These are phyloP conservation scores for Ensete ventricosum DNA, from an alignment of 176 grass and related monocot genomes.

Conservation along the genomic window DNA sequence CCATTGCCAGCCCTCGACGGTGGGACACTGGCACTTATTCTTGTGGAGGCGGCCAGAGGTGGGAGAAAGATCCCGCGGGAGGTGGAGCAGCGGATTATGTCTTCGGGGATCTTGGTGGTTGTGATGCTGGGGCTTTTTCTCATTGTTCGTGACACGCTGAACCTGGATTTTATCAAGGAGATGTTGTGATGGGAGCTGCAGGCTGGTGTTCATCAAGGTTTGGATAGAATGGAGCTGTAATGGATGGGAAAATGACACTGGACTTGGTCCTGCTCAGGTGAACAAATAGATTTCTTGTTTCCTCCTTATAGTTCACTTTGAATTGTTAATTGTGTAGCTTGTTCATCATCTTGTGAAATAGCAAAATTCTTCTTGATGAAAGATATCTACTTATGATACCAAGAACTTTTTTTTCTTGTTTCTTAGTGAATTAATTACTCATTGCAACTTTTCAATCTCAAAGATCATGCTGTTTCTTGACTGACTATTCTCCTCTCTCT, in stretches of 20 bases:
- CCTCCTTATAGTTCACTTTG: neutral
- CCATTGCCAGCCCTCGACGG: constrained; percentile 67
- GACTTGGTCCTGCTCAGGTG: neutral
- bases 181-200: constrained; percentile 41
- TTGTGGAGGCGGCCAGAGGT: constrained; percentile 83
- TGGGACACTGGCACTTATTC: constrained; percentile 61
- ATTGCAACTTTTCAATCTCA: neutral
- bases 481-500: neutral
- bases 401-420: neutral
- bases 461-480: neutral
- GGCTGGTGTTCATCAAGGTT: neutral
- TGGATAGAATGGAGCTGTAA: neutral
- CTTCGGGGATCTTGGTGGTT: constrained; percentile 81
- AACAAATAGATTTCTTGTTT: neutral
- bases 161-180: constrained; percentile 94
- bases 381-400: neutral
- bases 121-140: constrained; percentile 84
- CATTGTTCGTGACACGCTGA: constrained; percentile 89
- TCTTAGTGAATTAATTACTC: neutral
- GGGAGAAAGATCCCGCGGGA: constrained; percentile 81
- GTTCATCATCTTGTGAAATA: neutral
- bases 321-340: neutral
- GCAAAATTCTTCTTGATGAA: neutral
- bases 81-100: constrained; percentile 88
- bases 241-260: neutral